Percentiles rank a stretch among this genome's conserved stretches.
These are phyloP conservation scores for Gloeostereum incarnatum DNA, from an alignment of 768 basidiomycete genomes.

Conservation along the genomic window DNA sequence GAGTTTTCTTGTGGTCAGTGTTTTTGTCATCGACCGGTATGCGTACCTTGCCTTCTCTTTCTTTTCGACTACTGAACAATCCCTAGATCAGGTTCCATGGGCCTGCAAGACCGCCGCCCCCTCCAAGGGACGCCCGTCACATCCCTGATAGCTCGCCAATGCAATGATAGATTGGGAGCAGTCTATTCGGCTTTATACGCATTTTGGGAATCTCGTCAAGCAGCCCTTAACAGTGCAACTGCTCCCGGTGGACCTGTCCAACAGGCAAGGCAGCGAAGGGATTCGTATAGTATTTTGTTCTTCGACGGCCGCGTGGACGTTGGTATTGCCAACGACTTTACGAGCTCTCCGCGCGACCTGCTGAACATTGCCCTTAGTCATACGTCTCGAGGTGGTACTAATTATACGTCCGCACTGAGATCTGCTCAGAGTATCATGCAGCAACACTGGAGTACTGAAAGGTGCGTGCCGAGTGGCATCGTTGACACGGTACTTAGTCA, in stretches of 20 bases:
- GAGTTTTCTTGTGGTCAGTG: slow-evolving; percentile 19
- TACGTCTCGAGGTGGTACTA: slow-evolving; percentile 25
- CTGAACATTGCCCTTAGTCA: slow-evolving; percentile 25
- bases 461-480: slow-evolving; percentile 17
- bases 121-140: slow-evolving; percentile 32
- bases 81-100: slow-evolving; percentile 47
- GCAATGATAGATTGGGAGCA: slow-evolving; percentile 46
- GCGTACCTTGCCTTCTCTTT: background rate
- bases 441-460: slow-evolving; percentile 38
- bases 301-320: slow-evolving; percentile 21
- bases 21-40: slow-evolving; percentile 45
- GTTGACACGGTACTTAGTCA: background rate
- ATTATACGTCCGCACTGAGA: slow-evolving; percentile 31
- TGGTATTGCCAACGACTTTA: slow-evolving; percentile 35
- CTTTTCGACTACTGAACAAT: slow-evolving; percentile 1
- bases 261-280: slow-evolving; percentile 23
- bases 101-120: slow-evolving; percentile 27
- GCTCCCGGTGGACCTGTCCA: slow-evolving; percentile 7
- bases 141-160: slow-evolving; percentile 21
- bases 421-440: slow-evolving; percentile 28
- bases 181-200: slow-evolving; percentile 45
- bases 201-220: slow-evolving; percentile 47
- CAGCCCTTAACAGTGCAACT: slow-evolving; percentile 18
- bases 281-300: slow-evolving; percentile 47
- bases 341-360: slow-evolving; percentile 33